Evolutionary conservation across 1,284 basidiomycete species (phyloP), one percentile per base, ranked within the genome.

Genomic region (Boletus calvinii): DNA sequence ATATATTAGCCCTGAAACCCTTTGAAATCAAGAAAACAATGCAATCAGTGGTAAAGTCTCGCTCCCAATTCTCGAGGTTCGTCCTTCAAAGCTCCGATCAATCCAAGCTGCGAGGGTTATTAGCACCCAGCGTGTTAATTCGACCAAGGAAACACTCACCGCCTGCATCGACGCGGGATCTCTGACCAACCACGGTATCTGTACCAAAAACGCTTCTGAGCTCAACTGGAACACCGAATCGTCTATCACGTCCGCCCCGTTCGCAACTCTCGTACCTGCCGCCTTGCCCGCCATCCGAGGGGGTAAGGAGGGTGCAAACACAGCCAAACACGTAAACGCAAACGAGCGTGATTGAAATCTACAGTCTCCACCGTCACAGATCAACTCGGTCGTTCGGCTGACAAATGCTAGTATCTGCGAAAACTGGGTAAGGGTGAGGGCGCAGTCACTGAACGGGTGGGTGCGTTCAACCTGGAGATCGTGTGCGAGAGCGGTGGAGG

Each of bases 271-370:
- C n/a, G 13, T n/a, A 31, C 18, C 11, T 11, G 4, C 6, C 12
- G 4, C 11, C 1, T 24, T 10, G 2, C 13, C 15, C 5, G 1
- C 4, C 2, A 8, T 24, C 7, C 17, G 34, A 22, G 50, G 50
- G 0, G 50, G 61, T 11, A 60, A n/a, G 0, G 4, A 42, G 2
- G 55, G 48, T 1, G 48, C 12, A 24, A 59, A 30, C 1, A 56
- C 59, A 1, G 26, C 40, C 46, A 62, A 11, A 17, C 51, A 60
- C 22, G 12, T 45, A 4, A 61, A 62, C 20, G 42, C 49, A n/a
- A 61, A 61, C 8, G 49, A 42, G 13, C 47, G 61, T 1, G 61
- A 58, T 32, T 61, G 59, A 6, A 34, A 49, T 13, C 20, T 22
- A 15, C 59, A 62, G 2, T 52, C 51, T 1, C 55, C 55, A 1